phyloP scores from a whole-genome alignment of 2,329 filamentous ascomycete genomes.

The Colletotrichum tofieldiae region DNA sequence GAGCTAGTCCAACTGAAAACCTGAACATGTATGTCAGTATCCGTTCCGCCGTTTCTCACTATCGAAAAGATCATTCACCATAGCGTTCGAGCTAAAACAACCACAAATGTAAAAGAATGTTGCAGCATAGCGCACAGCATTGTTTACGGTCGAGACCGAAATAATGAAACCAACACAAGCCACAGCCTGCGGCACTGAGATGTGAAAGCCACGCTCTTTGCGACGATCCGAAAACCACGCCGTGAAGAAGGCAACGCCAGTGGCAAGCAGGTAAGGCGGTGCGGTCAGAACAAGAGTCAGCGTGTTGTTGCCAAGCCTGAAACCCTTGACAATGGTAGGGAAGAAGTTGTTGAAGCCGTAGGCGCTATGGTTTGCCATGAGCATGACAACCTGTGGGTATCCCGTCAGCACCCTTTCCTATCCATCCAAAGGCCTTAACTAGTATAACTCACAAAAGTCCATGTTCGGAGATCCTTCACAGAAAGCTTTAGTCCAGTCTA shows the following conservation, averaged over 20 bases:
- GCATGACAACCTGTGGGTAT: too few species aligned
- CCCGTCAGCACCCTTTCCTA: too few species aligned
- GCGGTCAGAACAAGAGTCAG: conserved; percentile 51
- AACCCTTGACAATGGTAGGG: conserved; percentile 53
- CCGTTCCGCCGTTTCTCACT: background rate
- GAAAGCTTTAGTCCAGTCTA: too few species aligned
- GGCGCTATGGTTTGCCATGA: conserved; percentile 41
- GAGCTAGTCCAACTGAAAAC: conserved; percentile 54
- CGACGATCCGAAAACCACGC: conserved; percentile 43
- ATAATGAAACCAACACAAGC: conserved; percentile 72
- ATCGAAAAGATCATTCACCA: conserved; percentile 27
- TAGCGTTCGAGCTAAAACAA: conserved; percentile 47
- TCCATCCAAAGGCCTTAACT: too few species aligned
- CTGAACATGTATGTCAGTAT: background rate
- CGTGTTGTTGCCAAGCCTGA: conserved; percentile 45
- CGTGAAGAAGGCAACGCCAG: conserved; percentile 36
- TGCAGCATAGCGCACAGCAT: conserved; percentile 65
- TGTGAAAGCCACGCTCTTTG: conserved; percentile 45
- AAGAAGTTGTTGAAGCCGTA: conserved; percentile 49
- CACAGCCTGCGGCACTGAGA: conserved; percentile 50
- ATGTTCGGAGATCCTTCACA: too few species aligned
- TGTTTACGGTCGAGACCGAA: conserved; percentile 67
- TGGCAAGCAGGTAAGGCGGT: conserved; percentile 46
- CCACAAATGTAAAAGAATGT: conserved; percentile 51
- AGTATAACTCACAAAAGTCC: too few species aligned